Evolutionary conservation across 2,329 filamentous ascomycete species (phyloP).

Genomic region (Westerdykella aurantiaca): DNA sequence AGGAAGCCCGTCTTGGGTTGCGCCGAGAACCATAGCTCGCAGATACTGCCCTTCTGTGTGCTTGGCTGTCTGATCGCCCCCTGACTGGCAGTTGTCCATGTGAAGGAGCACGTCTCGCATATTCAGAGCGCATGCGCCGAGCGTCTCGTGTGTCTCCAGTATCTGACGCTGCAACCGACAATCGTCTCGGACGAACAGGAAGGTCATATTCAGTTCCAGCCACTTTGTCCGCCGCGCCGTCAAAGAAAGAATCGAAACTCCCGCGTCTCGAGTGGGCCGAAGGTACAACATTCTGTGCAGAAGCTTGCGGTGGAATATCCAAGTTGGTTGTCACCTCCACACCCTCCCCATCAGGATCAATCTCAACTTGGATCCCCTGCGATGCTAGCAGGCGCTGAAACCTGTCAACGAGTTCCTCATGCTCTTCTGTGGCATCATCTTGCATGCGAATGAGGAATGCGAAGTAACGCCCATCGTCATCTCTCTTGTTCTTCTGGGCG

Average conservation of each 20-base stretch:
- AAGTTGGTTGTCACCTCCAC: slow-evolving; percentile 30
- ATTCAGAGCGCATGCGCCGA: slow-evolving; percentile 3
- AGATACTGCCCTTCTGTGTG: slow-evolving; percentile 7
- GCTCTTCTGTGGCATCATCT: slow-evolving; percentile 14
- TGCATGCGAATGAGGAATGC: slow-evolving; percentile 70
- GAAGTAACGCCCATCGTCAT: slow-evolving; percentile 69
- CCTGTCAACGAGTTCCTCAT: slow-evolving; percentile 55
- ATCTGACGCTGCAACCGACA: slow-evolving; percentile 9
- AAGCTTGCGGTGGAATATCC: slow-evolving; percentile 18
- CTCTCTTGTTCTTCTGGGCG: slow-evolving; percentile 62
- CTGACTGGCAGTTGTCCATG: not conserved
- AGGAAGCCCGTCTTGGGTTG: slow-evolving; percentile 20
- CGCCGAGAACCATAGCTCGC: slow-evolving; percentile 16
- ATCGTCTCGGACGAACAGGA: slow-evolving; percentile 15
- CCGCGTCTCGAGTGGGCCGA: slow-evolving; percentile 39
- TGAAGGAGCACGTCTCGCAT: not conserved
- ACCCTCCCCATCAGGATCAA: slow-evolving; percentile 43
- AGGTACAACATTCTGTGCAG: slow-evolving; percentile 11
- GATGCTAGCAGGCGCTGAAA: slow-evolving; percentile 63
- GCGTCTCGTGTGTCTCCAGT: slow-evolving; percentile 7
- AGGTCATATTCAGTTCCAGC: slow-evolving; percentile 34
- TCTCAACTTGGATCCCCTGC: slow-evolving; percentile 67
- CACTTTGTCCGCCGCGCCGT: slow-evolving; percentile 50
- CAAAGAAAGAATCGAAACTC: slow-evolving; percentile 57
- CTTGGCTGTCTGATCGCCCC: not conserved